Base-by-base conservation (phyloP, 2,329 filamentous ascomycete genomes). In the Teratosphaeria destructans region DNA sequence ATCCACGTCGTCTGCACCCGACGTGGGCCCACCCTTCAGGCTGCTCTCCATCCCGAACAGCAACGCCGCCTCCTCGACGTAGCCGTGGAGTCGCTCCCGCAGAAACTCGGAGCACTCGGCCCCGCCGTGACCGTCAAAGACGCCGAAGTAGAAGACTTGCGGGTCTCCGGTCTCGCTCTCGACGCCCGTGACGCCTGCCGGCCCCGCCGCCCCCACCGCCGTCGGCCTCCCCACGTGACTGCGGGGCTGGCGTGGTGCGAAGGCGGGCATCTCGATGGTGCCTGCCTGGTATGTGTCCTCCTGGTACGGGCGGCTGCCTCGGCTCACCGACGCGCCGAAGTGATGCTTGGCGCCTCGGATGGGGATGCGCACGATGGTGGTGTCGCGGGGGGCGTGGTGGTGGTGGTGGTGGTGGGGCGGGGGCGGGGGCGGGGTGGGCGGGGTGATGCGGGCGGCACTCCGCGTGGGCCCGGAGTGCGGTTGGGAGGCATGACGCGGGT, bases 41-140 rank as follows among this genome's bases (percentile, higher is more conserved):
- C 86, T 95, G 67, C 89, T 95, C 67, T 85, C 79, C 32, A 96
- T 77, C 62, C 88, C 87, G 69, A 97, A 95, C 19, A 85, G 80
- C 59, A 79, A 78, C 0, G 90, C 89, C 0, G 90, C 84, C 65
- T 90, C 82, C 74, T 99, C 93, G 39, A 99, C 85, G 72, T 96
- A 97, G 10, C 84, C 83, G 72, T 96, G 94, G 61, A 99, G 77
- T 69, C 88, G 84, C 61, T 96, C 89, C 60, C 86, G 82, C 65
- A 97, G 75, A 67, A 96, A 97, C 19, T 87, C 85, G 61, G 90
- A 91, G 73, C 94, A 97, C 72, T 96, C 89, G 23, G 79, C 82
- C 23, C 94, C 94, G 10, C 94, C 94, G 76, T 99, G 94, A 2
- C 94, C 94, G 74, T 99, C 94, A 70, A 97, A 99, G 1, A 97